Evolutionary conservation across 2,329 filamentous ascomycete genomes (phyloP), one percentile per base, ranked within the genome.

Genomic region (Cryphonectria nitschkei): DNA sequence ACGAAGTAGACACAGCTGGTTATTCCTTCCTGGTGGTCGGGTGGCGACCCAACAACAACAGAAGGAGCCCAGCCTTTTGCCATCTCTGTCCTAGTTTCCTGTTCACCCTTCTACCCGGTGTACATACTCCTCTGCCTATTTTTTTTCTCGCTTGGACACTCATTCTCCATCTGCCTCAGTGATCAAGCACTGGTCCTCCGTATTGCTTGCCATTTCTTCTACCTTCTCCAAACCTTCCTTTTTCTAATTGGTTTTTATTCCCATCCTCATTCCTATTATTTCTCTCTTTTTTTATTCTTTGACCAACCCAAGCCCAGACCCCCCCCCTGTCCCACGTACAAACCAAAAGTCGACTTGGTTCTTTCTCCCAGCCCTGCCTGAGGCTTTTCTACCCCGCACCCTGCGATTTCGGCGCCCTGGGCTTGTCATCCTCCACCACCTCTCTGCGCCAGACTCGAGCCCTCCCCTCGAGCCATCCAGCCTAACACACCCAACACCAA

Each of bases 341-440:
- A 50, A 50, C 5, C 16, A 22, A 43, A 58, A 34, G 41, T n/a
- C 26, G 50, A 68, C 39, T 39, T 13, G 60, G 16, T 69, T 34
- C 52, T 56, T 68, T 26, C 56, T 70, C 52, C 63, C 64, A 58
- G 54, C 52, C 52, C 63, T 16, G 32, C 60, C 34, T 41, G 60
- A 62, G 34, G 60, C 60, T 41, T 34, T 22, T 46, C 68, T 70
- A 72, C 71, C 71, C 71, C 71, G 71, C 71, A 72, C 68, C 46
- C 68, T 72, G 68, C 71, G 71, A 69, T 68, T 54, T 69, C 71
- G 71, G 71, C 71, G 46, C 71, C 41, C 52, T 37, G 46, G 19
- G 43, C 46, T 67, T 67, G 50, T 62, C 56, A 60, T 63, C 56
- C 70, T 70, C 41, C 70, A 71, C 70, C 68, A 63, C 9, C 9